Evolutionary conservation across 805 yeast genomes (phyloP).

Genomic region (Novakomyces olei): DNA sequence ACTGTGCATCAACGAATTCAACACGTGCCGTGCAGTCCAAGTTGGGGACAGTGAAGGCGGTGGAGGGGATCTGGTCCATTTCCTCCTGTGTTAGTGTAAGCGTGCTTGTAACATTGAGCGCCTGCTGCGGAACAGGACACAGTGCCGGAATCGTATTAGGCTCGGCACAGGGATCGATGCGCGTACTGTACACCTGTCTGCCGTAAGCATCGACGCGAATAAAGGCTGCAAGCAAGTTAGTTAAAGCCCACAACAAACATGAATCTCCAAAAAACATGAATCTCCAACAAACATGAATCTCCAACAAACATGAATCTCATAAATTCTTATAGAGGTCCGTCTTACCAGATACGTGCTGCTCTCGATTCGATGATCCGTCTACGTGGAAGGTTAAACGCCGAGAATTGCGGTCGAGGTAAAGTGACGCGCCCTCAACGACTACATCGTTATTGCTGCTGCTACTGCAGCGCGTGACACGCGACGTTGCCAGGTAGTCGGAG

Average conservation of each 20-base stretch:
- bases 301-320: neutral
- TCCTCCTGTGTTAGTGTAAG: slow-evolving; percentile 14
- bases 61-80: slow-evolving; percentile 11
- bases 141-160: slow-evolving; percentile 13
- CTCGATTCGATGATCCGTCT: too few relatives aligned
- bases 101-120: slow-evolving; percentile 11
- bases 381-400: too few relatives aligned
- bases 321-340: too few relatives aligned
- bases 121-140: slow-evolving; percentile 15
- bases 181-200: slow-evolving; percentile 10
- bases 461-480: too few relatives aligned
- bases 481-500: too few relatives aligned
- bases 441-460: too few relatives aligned
- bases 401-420: too few relatives aligned
- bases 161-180: slow-evolving; percentile 14
- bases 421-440: too few relatives aligned
- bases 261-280: slow-evolving; percentile 17
- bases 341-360: too few relatives aligned
- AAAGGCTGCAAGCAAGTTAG: slow-evolving; percentile 7
- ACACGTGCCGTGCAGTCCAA: too few relatives aligned
- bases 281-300: neutral
- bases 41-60: slow-evolving; percentile 17
- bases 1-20: slow-evolving; percentile 16
- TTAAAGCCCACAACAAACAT: slow-evolving; percentile 6
- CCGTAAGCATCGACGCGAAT: slow-evolving; percentile 15